phyloP scores from a whole-genome alignment of 768 basidiomycete species.

The Boletus sp. region DNA sequence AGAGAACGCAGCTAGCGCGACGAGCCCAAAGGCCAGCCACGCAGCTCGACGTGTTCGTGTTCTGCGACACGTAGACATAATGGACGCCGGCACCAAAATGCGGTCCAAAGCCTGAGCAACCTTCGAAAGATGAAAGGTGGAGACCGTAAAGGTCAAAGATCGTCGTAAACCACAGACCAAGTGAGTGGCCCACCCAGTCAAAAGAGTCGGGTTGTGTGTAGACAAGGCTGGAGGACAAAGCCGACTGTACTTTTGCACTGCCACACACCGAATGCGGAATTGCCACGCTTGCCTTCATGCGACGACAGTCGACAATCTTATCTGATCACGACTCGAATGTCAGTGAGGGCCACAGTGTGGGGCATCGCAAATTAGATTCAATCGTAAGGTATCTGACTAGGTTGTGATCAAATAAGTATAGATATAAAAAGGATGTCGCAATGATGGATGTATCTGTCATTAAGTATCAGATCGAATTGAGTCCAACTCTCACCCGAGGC shows the following conservation, averaged over 20 bases:
- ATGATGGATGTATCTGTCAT: background rate
- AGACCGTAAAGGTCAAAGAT: background rate
- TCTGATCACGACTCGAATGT: slow-evolving; percentile 6
- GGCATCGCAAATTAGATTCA: no score
- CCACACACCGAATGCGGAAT: slow-evolving; percentile 6
- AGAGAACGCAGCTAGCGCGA: slow-evolving; percentile 47
- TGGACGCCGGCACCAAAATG: background rate
- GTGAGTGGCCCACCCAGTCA: background rate
- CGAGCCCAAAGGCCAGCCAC: slow-evolving; percentile 62
- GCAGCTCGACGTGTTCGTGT: slow-evolving; percentile 41
- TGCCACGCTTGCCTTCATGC: slow-evolving; percentile 20
- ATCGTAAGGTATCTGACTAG: no score
- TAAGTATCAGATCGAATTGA: background rate
- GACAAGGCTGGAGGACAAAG: background rate
- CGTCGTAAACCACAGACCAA: background rate
- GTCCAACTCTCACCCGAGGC: background rate
- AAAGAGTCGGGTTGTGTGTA: background rate
- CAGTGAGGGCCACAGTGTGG: no score
- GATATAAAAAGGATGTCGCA: background rate
- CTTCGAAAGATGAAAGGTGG: background rate
- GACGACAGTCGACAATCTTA: background rate
- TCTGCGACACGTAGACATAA: slow-evolving; percentile 22
- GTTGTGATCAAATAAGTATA: no score
- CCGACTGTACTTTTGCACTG: slow-evolving; percentile 3
- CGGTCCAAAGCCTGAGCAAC: background rate